Conservation (phyloP, 495 filamentous ascomycete species). For the Pyronema domesticum region DNA sequence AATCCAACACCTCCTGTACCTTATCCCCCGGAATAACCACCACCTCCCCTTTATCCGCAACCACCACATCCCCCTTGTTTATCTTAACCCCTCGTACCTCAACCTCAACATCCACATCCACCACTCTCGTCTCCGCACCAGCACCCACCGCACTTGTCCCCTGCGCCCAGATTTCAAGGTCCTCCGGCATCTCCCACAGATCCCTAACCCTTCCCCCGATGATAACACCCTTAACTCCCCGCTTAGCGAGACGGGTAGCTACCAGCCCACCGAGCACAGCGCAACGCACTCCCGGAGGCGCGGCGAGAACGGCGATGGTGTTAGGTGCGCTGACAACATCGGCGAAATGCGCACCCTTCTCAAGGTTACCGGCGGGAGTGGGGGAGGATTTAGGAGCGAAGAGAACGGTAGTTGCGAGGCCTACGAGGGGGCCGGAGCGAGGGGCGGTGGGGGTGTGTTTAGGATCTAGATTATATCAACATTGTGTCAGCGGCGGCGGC, state of each 20-base stretch:
- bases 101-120: slow-evolving; percentile 36
- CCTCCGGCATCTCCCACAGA: slow-evolving; percentile 31
- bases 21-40: slow-evolving; percentile 41
- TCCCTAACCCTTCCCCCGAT: slow-evolving; percentile 48
- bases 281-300: slow-evolving; percentile 40
- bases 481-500: not conserved
- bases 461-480: not conserved
- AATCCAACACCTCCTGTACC: slow-evolving; percentile 32
- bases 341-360: slow-evolving; percentile 26
- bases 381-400: slow-evolving; percentile 35
- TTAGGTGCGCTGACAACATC: slow-evolving; percentile 5
- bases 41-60: slow-evolving; percentile 42
- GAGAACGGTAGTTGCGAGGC: slow-evolving; percentile 36
- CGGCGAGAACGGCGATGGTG: slow-evolving; percentile 38
- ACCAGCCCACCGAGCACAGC: slow-evolving; percentile 53
- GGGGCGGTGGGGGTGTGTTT: slow-evolving; percentile 17
- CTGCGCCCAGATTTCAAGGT: slow-evolving; percentile 35
- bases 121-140: slow-evolving; percentile 40
- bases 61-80: slow-evolving; percentile 42
- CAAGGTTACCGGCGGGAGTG: slow-evolving; percentile 19
- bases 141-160: slow-evolving; percentile 42
- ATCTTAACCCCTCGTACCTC: slow-evolving; percentile 34
- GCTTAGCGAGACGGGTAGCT: slow-evolving; percentile 40
- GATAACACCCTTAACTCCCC: slow-evolving; percentile 35
- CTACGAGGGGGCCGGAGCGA: slow-evolving; percentile 21